phyloP scores from a whole-genome alignment of 352 stramenopile species.

The Phytophthora aleatoria region DNA sequence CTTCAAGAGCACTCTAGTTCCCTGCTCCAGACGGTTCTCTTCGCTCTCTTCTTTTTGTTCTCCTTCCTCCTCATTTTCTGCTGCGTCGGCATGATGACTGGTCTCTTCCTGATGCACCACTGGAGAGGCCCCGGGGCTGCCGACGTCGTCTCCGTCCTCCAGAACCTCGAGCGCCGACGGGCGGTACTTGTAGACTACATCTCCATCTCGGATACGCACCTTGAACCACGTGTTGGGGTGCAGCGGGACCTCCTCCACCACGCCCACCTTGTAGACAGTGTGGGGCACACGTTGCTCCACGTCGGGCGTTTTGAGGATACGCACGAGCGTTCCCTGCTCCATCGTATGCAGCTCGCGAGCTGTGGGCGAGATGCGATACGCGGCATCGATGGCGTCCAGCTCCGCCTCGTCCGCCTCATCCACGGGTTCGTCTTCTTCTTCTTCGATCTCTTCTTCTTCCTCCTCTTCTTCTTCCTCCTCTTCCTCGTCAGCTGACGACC shows the following conservation, averaged over 20 bases:
- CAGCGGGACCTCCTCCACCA: constrained; percentile 81
- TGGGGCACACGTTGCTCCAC: constrained; percentile 86
- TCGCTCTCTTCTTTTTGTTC: constrained; percentile 57
- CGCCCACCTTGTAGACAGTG: constrained; percentile 76
- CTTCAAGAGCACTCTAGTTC: constrained; percentile 62
- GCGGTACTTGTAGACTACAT: constrained; percentile 90
- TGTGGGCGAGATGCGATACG: constrained; percentile 30
- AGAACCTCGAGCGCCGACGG: constrained; percentile 74
- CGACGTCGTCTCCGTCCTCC: constrained; percentile 33
- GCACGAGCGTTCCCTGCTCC: constrained; percentile 67
- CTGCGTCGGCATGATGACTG: constrained; percentile 19
- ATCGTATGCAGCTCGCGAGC: constrained; percentile 60
- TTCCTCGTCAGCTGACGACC: constrained; percentile 43
- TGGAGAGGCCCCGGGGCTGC: constrained; percentile 21
- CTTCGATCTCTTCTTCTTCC: constrained; percentile 59
- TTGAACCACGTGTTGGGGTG: constrained; percentile 90
- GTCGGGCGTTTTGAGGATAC: constrained; percentile 71
- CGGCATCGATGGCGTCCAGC: constrained; percentile 34
- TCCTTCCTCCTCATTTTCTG: constrained; percentile 35
- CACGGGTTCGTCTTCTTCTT: constrained; percentile 48
- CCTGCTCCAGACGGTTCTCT: constrained; percentile 48
- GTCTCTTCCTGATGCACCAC: constrained; percentile 25
- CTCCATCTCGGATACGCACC: constrained; percentile 79
- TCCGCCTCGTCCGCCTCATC: constrained; percentile 55
- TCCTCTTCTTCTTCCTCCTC: constrained; percentile 63